Percentiles rank a stretch among this genome's conserved stretches.
Conservation (phyloP, 2,329 filamentous ascomycete genomes). For the Elsinoe arachidis region DNA sequence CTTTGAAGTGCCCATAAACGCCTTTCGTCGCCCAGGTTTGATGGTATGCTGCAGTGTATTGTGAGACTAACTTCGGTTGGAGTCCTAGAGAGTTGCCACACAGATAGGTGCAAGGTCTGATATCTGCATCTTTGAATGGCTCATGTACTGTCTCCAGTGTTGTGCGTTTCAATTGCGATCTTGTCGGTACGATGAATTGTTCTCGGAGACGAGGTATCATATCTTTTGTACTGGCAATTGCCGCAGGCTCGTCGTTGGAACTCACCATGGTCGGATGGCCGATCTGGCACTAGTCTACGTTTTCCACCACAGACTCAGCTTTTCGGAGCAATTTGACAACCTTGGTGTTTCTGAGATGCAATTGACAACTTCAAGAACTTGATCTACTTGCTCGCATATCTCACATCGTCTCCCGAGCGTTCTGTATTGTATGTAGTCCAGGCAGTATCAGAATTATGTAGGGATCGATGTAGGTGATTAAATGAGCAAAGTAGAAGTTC, state of each 20-base stretch:
- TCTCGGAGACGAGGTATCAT: constrained; percentile 40
- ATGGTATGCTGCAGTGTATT: constrained; percentile 63
- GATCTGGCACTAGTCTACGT: too few relatives aligned
- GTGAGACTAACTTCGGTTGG: constrained; percentile 61
- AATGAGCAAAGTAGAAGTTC: too few relatives aligned
- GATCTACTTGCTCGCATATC: too few relatives aligned
- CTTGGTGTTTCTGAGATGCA: too few relatives aligned
- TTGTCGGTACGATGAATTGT: constrained; percentile 71
- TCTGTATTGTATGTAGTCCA: too few relatives aligned
- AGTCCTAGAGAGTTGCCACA: constrained; percentile 85
- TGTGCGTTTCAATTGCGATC: constrained; percentile 58
- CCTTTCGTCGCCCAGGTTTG: constrained; percentile 78
- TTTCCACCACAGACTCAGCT: too few relatives aligned
- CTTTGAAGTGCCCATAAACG: constrained; percentile 73
- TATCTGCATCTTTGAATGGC: constrained; percentile 21
- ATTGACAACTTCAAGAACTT: too few relatives aligned
- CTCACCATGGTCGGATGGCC: background rate
- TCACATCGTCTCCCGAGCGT: too few relatives aligned
- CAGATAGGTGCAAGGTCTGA: constrained; percentile 60
- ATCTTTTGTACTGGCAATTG: constrained; percentile 23
- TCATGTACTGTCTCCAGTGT: constrained; percentile 33
- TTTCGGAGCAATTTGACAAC: too few relatives aligned
- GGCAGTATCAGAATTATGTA: too few relatives aligned
- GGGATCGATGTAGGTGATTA: too few relatives aligned
- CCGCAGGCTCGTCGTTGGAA: constrained; percentile 13